Evolutionary conservation across 805 yeast species (phyloP), one percentile per base, ranked within the genome.

Genomic region (Kregervanrija pseudodelftensis): DNA sequence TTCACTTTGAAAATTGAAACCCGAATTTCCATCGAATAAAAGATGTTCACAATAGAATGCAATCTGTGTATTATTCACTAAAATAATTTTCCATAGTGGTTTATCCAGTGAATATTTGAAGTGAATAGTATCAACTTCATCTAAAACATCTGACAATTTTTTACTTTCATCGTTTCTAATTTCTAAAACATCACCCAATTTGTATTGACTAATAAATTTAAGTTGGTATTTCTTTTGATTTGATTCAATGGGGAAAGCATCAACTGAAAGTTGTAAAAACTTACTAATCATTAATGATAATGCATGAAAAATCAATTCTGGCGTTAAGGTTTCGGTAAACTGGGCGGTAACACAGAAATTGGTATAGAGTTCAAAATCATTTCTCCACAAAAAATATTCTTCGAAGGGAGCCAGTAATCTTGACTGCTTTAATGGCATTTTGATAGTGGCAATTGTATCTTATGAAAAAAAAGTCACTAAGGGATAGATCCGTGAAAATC

Each of bases 21-120:
- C 68, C 11, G 66, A 51, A 11, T 50, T 54, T 3, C 70, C 72
- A 49, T 67, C 72, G 36, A 64, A 58, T n/a, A 65, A 42, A 2
- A 57, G 34, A 49, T 66, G 70, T 33, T 66, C 64, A 41, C 59
- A 55, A 28, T 51, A 48, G 33, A 63, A 50, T 11, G 52, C 31
- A 14, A 53, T 36, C 0, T 48, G 45, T 11, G 36, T 45, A 12
- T 44, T 43, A 36, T 53, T 49, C 3, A 50, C 35, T 5, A 55
- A 30, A 8, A 41, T 41, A 11, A 56, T 30, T 2, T 43, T 47
- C 59, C 59, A 56, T 16, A 55, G 38, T 9, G 59, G 59, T 12
- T 41, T 39, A 2, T 39, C 15, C 2, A 16, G 34, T 5, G 49
- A 43, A 31, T 48, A 49, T 9, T 30, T 15, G 14, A 49, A 49